phyloP scores from a whole-genome alignment of 805 yeast genomes.

The Debaryomyces hansenii region DNA sequence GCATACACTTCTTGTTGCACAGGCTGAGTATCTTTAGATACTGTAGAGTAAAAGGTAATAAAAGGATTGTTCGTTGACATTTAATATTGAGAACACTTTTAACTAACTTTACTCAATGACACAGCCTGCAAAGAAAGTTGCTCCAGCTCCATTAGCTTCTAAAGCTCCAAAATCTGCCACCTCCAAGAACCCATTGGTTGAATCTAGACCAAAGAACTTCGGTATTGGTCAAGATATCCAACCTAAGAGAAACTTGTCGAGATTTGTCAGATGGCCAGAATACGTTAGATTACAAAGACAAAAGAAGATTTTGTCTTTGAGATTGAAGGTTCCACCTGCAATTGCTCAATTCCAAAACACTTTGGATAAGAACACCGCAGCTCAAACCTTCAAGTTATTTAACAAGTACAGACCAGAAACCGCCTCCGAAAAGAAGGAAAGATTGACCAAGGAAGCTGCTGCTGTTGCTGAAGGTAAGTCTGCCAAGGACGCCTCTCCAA shows the following conservation, averaged over 20 bases:
- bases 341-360: slow-evolving; percentile 94
- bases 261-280: slow-evolving; percentile 99
- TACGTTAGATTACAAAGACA: slow-evolving; percentile 98
- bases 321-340: slow-evolving; percentile 99
- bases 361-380: slow-evolving; percentile 98
- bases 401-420: slow-evolving; percentile 99
- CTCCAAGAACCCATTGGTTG: slow-evolving; percentile 30
- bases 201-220: slow-evolving; percentile 86
- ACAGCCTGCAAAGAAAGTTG: slow-evolving; percentile 58
- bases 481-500: slow-evolving; percentile 93
- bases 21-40: slow-evolving; percentile 44
- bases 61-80: slow-evolving; percentile 25
- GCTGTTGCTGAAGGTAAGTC: slow-evolving; percentile 98
- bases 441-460: slow-evolving; percentile 98
- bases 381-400: slow-evolving; percentile 94
- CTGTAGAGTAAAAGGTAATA: slow-evolving; percentile 37
- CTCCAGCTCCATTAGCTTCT: slow-evolving; percentile 47
- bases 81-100: slow-evolving; percentile 20
- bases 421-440: slow-evolving; percentile 95
- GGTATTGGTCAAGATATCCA: slow-evolving; percentile 97
- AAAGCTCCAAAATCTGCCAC: slow-evolving; percentile 30
- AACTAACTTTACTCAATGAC: slow-evolving; percentile 45
- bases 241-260: slow-evolving; percentile 93
- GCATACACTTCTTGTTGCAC: slow-evolving; percentile 42
- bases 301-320: slow-evolving; percentile 90